Evolutionary conservation across 2,329 filamentous ascomycete species (phyloP).

Genomic region (Aspergillus sp.): DNA sequence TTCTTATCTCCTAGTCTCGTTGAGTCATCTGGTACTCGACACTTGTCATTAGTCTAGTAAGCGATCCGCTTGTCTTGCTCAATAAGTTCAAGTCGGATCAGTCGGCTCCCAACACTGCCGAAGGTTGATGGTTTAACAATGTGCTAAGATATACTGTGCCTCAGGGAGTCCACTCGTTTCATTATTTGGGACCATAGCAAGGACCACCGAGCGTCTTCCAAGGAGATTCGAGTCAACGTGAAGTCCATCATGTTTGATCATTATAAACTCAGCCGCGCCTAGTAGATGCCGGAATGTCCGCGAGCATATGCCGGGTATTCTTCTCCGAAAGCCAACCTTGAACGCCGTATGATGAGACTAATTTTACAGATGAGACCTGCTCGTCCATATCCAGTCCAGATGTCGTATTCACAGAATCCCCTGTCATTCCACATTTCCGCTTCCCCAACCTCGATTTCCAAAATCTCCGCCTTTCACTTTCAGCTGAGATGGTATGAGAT

Average conservation of each 20-base stretch:
- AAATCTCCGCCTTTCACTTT: too few species aligned
- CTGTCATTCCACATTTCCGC: neutral
- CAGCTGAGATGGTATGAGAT: too few species aligned
- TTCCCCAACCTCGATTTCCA: neutral
- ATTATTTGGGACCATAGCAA: too few species aligned
- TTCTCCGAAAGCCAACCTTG: neutral
- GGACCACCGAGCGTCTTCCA: too few species aligned
- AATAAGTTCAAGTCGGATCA: neutral
- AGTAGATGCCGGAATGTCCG: neutral
- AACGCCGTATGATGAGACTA: conserved; percentile 5
- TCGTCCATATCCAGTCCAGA: conserved; percentile 2
- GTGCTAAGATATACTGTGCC: too few species aligned
- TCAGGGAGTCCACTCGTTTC: too few species aligned
- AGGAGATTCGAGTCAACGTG: too few species aligned
- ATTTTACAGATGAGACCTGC: conserved; percentile 14
- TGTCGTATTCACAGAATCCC: neutral
- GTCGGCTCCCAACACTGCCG: neutral
- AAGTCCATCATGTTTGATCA: neutral
- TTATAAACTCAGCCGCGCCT: neutral
- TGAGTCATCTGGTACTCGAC: neutral
- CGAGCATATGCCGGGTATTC: conserved; percentile 10
- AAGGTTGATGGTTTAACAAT: neutral
- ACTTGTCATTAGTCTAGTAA: neutral
- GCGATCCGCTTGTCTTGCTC: neutral
- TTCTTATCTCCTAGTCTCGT: neutral